These are phyloP conservation scores for Flaveria linearis DNA, from an alignment of 129 eudicot species.

Conservation along the genomic window DNA sequence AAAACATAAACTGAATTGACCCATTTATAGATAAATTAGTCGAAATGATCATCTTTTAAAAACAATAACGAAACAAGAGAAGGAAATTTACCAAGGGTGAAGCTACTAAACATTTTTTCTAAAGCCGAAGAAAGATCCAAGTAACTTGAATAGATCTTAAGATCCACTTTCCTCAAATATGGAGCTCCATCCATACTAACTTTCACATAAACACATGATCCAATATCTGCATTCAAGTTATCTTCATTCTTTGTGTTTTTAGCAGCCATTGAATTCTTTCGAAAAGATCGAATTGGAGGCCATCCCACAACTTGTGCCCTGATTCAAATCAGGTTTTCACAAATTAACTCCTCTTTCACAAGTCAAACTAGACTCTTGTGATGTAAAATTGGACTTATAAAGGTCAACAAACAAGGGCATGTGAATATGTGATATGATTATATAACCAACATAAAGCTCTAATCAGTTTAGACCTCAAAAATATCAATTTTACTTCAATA, in stretches of 20 bases:
- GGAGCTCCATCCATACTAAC: conserved; percentile 92
- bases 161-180: conserved; percentile 72
- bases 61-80: not conserved
- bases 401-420: not conserved
- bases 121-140: conserved; percentile 60
- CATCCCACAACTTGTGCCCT: conserved; percentile 86
- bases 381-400: not conserved
- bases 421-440: too few species aligned
- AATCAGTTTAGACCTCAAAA: not conserved
- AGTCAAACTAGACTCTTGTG: conserved; percentile 6
- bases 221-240: conserved; percentile 44
- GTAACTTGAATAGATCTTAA: conserved; percentile 51
- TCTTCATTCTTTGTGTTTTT: conserved; percentile 51
- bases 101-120: conserved; percentile 72
- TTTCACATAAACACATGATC: conserved; percentile 58
- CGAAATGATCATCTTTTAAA: not conserved
- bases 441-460: not conserved
- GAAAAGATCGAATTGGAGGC: conserved; percentile 76
- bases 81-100: conserved; percentile 58
- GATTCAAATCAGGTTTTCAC: conserved; percentile 2
- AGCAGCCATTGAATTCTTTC: conserved; percentile 62
- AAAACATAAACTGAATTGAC: not conserved
- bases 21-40: not conserved
- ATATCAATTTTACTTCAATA: too few species aligned
- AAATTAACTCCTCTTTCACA: not conserved